These are phyloP conservation scores for Dothideomycetidae sp. DNA, from an alignment of 2,329 filamentous ascomycete species.

Conservation along the genomic window DNA sequence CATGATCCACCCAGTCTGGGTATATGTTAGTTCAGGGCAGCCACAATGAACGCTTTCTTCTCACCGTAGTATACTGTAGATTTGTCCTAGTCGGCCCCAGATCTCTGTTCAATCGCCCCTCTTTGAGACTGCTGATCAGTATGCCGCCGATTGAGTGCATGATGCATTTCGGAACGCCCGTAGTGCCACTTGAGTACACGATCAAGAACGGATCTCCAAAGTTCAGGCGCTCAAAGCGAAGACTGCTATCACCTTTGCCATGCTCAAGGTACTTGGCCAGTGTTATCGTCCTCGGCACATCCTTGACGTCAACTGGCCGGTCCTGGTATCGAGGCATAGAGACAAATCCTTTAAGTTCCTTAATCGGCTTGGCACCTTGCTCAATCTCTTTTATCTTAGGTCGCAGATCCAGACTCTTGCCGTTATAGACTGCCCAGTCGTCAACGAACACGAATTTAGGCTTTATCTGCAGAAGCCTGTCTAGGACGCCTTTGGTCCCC, in stretches of 20 bases:
- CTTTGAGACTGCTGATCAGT: slow-evolving; percentile 46
- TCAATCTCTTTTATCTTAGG: slow-evolving; percentile 55
- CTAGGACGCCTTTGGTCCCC: slow-evolving; percentile 63
- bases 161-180: slow-evolving; percentile 72
- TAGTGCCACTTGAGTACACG: slow-evolving; percentile 62
- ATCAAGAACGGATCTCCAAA: slow-evolving; percentile 67
- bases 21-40: background rate
- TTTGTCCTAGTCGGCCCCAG: slow-evolving; percentile 29
- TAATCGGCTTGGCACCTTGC: slow-evolving; percentile 25
- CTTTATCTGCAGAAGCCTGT: slow-evolving; percentile 58
- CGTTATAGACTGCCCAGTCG: slow-evolving; percentile 66
- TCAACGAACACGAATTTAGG: slow-evolving; percentile 76
- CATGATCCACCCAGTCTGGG: slow-evolving; percentile 71
- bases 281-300: slow-evolving; percentile 35
- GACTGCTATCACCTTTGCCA: slow-evolving; percentile 24
- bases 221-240: slow-evolving; percentile 44
- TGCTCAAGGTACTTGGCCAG: slow-evolving; percentile 29
- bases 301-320: slow-evolving; percentile 42
- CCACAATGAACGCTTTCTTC: slow-evolving; percentile 7
- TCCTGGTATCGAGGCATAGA: slow-evolving; percentile 51
- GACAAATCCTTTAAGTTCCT: slow-evolving; percentile 49
- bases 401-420: slow-evolving; percentile 56
- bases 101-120: slow-evolving; percentile 41
- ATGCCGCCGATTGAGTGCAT: slow-evolving; percentile 60
- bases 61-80: slow-evolving; percentile 44